Conservation (phyloP, 2,329 filamentous ascomycete species). For the Stagonosporopsis cucurbitacearum region DNA sequence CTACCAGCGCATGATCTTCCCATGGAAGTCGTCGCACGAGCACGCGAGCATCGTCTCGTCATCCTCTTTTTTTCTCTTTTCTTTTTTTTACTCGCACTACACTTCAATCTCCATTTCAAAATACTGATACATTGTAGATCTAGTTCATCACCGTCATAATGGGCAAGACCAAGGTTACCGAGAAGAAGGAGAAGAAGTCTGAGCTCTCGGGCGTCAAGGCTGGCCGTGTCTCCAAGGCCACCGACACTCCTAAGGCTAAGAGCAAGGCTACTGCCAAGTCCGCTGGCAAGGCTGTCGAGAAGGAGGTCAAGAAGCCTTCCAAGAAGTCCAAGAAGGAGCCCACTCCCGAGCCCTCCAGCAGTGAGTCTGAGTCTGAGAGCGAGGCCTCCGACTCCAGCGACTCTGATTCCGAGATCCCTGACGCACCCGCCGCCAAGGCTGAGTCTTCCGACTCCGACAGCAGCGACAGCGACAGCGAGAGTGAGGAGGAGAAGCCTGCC, state of each 20-base stretch:
- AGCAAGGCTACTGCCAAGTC: conserved; percentile 71
- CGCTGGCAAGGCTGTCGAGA: conserved; percentile 47
- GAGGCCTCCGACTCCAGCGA: conserved; percentile 33
- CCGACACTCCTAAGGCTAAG: conserved; percentile 69
- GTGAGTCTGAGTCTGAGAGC: conserved; percentile 38
- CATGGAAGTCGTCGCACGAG: conserved; percentile 30
- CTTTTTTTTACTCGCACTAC: conserved; percentile 25
- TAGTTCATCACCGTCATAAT: conserved; percentile 39
- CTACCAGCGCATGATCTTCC: conserved; percentile 36
- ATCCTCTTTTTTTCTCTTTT: conserved; percentile 32
- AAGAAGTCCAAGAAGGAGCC: conserved; percentile 60
- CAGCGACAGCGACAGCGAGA: conserved; percentile 33
- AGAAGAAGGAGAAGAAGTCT: conserved; percentile 66
- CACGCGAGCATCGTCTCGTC: conserved; percentile 30
- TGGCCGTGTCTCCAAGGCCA: conserved; percentile 70
- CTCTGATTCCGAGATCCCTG: conserved; percentile 46
- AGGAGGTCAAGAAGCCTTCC: conserved; percentile 58
- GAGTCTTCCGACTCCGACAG: conserved; percentile 48
- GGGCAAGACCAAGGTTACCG: conserved; percentile 47
- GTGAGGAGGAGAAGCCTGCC: conserved; percentile 33
- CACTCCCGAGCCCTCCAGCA: conserved; percentile 51
- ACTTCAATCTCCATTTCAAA: conserved; percentile 12
- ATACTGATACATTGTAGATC: conserved; percentile 45
- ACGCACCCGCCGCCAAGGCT: conserved; percentile 43
- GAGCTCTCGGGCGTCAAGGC: conserved; percentile 67